Evolutionary conservation across 345 rosid genomes (phyloP).

Genomic region (Nasturtium officinale): DNA sequence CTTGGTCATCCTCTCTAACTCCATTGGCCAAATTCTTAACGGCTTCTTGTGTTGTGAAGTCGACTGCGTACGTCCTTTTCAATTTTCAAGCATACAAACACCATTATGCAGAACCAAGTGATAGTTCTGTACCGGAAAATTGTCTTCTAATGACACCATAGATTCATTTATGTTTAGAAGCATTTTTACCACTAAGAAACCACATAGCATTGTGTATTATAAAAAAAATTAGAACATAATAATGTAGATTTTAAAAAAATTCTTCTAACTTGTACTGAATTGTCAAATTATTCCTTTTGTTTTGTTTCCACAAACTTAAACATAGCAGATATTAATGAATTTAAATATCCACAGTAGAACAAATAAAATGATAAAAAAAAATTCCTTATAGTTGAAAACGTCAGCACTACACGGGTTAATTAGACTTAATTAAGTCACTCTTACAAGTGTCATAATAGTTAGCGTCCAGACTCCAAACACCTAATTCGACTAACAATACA

Average conservation of each 20-base stretch:
- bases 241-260: background rate
- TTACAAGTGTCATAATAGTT: constrained; percentile 12
- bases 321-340: background rate
- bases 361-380: background rate
- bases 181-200: no score
- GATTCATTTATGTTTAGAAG: background rate
- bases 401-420: background rate
- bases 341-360: background rate
- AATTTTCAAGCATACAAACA: background rate
- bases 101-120: background rate
- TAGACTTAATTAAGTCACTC: background rate
- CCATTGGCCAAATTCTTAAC: constrained; percentile 27
- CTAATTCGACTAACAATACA: background rate
- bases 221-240: no score
- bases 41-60: constrained; percentile 11
- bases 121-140: background rate
- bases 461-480: constrained; percentile 10
- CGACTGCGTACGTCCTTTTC: background rate
- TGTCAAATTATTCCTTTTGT: background rate
- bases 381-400: background rate
- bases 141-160: background rate
- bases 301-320: background rate
- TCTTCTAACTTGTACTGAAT: background rate
- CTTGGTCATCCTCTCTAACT: constrained; percentile 23
- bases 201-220: background rate